phyloP scores from a whole-genome alignment of 2,329 filamentous ascomycete genomes.

The Chaetomium globosum region DNA sequence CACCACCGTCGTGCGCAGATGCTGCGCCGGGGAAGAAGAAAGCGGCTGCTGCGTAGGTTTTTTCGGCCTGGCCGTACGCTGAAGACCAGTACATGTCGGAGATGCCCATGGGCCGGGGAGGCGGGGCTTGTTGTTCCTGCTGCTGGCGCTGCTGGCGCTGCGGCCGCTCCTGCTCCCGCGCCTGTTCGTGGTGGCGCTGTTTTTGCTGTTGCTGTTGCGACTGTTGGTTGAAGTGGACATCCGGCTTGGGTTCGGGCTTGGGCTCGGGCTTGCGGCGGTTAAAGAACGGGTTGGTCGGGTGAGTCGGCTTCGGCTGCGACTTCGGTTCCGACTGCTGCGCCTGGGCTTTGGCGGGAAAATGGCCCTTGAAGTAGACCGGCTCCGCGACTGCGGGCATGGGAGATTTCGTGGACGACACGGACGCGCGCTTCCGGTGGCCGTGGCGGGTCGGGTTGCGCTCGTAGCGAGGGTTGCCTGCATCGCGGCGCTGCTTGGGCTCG shows the following conservation, averaged over 20 bases:
- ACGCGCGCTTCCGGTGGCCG: not conserved
- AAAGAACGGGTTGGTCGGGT: not conserved
- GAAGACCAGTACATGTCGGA: conserved; percentile 27
- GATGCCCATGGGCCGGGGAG: conserved; percentile 8
- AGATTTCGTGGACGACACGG: not conserved
- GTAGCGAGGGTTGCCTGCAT: not conserved
- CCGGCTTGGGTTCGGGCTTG: not conserved
- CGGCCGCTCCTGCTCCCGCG: too few species aligned
- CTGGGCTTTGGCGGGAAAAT: not conserved
- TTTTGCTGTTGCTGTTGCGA: not conserved
- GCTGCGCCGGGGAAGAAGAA: conserved; percentile 12
- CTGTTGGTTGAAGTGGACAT: not conserved
- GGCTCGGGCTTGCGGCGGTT: not conserved
- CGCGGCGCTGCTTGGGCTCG: not conserved
- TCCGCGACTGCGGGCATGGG: not conserved
- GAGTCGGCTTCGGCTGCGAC: not conserved
- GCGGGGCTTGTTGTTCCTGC: too few species aligned
- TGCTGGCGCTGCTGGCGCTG: too few species aligned
- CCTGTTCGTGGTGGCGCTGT: not conserved
- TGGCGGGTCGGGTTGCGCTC: not conserved
- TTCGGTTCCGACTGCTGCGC: not conserved
- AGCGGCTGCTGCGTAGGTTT: not conserved
- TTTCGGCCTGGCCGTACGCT: conserved; percentile 1
- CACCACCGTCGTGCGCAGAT: not conserved
- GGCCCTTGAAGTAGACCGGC: conserved; percentile 3